These are phyloP conservation scores for Diaporthe vexans DNA, from an alignment of 2,329 filamentous ascomycete species.

Conservation along the genomic window DNA sequence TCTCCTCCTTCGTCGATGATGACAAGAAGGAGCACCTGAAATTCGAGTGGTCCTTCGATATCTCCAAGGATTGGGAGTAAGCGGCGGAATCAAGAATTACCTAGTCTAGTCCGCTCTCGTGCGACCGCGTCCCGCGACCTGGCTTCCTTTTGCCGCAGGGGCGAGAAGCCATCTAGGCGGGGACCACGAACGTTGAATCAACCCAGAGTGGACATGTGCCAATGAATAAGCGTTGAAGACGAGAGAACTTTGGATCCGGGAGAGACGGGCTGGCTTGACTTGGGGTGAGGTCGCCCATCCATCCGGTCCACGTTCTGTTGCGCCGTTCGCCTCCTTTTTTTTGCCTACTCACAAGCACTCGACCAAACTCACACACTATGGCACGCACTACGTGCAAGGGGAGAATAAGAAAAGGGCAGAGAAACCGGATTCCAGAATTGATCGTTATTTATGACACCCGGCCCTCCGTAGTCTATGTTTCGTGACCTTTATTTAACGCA, in stretches of 20 bases:
- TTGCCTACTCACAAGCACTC: slow-evolving; percentile 5
- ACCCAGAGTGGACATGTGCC: neutral
- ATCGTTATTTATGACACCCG: slow-evolving; percentile 27
- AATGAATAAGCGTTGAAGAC: neutral
- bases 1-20: slow-evolving; percentile 94
- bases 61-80: slow-evolving; percentile 92
- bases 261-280: neutral
- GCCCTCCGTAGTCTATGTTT: slow-evolving; percentile 26
- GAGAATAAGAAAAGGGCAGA: neutral
- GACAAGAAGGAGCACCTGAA: slow-evolving; percentile 90
- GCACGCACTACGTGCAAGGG: slow-evolving; percentile 13
- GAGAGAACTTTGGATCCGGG: neutral
- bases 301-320: neutral
- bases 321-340: neutral
- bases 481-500: slow-evolving; percentile 18
- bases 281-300: neutral
- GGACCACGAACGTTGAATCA: neutral
- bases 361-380: slow-evolving; percentile 12
- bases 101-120: neutral
- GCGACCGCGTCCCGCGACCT: neutral
- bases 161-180: slow-evolving; percentile 9
- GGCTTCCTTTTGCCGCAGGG: neutral
- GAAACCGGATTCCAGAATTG: slow-evolving; percentile 26
- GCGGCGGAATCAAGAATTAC: slow-evolving; percentile 21
- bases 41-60: slow-evolving; percentile 97